These are phyloP conservation scores for Millerago galiae DNA, from an alignment of 805 yeast species.

Conservation along the genomic window DNA sequence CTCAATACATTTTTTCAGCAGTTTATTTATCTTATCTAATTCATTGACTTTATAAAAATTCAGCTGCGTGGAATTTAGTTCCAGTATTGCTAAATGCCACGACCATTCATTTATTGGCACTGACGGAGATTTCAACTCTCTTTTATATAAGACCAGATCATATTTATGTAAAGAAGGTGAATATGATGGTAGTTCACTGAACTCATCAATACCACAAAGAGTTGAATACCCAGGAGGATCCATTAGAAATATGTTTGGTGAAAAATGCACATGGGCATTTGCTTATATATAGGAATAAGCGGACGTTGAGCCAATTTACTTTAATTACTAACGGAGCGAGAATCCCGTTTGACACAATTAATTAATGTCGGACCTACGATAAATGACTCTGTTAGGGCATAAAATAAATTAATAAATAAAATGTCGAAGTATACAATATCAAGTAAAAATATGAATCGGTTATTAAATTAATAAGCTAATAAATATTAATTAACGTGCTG, in stretches of 20 bases:
- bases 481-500: too few species aligned
- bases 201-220: not conserved
- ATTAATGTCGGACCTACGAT: too few species aligned
- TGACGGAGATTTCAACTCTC: slow-evolving; percentile 10
- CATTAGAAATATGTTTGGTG: not conserved
- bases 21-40: not conserved
- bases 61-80: slow-evolving; percentile 12
- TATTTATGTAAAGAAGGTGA: slow-evolving; percentile 3
- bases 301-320: not conserved
- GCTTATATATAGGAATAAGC: not conserved
- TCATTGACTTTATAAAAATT: slow-evolving; percentile 8
- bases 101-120: slow-evolving; percentile 7
- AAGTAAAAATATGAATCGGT: too few species aligned
- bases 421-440: too few species aligned
- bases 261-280: too few species aligned
- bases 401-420: too few species aligned
- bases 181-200: slow-evolving; percentile 1
- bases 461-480: too few species aligned
- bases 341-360: not conserved
- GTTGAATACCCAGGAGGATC: not conserved
- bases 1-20: slow-evolving; percentile 1
- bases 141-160: slow-evolving; percentile 6
- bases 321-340: not conserved
- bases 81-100: slow-evolving; percentile 9
- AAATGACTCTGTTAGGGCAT: too few species aligned